Percentiles rank a stretch among this genome's conserved stretches.
These are phyloP conservation scores for Fusarium anguioides DNA, from an alignment of 2,329 filamentous ascomycete species.

Conservation along the genomic window DNA sequence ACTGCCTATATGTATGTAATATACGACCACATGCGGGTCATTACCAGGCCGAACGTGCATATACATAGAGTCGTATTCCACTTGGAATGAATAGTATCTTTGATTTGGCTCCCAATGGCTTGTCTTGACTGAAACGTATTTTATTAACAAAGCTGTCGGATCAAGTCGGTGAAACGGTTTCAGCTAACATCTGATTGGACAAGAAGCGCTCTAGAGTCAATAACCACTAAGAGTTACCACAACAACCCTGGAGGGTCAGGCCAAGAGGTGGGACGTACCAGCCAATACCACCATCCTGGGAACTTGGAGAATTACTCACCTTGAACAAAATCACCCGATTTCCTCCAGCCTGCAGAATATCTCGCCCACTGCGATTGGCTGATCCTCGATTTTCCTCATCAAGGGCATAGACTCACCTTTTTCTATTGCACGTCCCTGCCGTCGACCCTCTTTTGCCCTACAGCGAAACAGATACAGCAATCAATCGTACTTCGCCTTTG, in stretches of 20 bases:
- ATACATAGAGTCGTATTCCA: constrained; percentile 9
- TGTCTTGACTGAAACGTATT: neutral
- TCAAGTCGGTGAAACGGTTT: constrained; percentile 23
- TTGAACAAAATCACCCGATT: constrained; percentile 45
- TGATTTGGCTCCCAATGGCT: neutral
- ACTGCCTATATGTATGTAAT: constrained; percentile 19
- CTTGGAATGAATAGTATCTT: constrained; percentile 3
- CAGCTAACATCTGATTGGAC: constrained; percentile 16
- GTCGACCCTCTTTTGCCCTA: constrained; percentile 28
- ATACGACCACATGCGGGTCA: constrained; percentile 28
- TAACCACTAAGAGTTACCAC: constrained; percentile 39
- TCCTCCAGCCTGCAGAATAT: constrained; percentile 40
- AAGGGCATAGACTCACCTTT: constrained; percentile 34
- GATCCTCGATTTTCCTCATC: constrained; percentile 28
- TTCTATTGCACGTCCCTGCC: constrained; percentile 17
- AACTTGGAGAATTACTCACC: constrained; percentile 29
- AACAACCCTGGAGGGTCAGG: constrained; percentile 25
- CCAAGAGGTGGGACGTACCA: constrained; percentile 20
- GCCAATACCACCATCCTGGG: constrained; percentile 17
- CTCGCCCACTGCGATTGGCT: constrained; percentile 45
- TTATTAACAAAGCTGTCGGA: constrained; percentile 5
- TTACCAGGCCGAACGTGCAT: constrained; percentile 15
- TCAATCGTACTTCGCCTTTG: constrained; percentile 31
- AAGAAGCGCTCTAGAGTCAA: constrained; percentile 12
- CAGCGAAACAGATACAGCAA: constrained; percentile 29